A percentile compares a stretch with the other conserved stretches of the same genome.
Evolutionary conservation across 805 yeast species (phyloP).

Genomic region (Dipodascus geniculatus): DNA sequence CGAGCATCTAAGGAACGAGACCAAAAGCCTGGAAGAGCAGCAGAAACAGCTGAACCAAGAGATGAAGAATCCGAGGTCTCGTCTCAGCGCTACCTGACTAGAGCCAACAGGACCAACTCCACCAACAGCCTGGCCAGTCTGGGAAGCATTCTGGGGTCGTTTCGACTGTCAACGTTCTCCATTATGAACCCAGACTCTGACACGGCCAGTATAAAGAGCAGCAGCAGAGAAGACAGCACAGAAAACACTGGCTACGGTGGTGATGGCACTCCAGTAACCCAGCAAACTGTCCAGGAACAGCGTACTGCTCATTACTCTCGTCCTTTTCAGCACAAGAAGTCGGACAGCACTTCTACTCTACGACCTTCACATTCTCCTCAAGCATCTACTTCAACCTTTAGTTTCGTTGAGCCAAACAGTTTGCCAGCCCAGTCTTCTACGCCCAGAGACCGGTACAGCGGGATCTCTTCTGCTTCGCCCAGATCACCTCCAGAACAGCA

Average conservation of each 20-base stretch:
- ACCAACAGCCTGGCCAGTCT: slow-evolving; percentile 3
- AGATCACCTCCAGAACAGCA: not conserved
- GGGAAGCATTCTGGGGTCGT: slow-evolving; percentile 18
- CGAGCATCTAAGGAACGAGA: slow-evolving; percentile 4
- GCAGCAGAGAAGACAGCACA: not conserved
- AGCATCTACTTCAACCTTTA: not conserved
- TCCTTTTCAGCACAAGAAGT: not conserved
- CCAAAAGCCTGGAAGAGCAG: slow-evolving; percentile 3
- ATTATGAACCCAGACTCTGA: slow-evolving; percentile 2
- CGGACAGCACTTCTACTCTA: slow-evolving; percentile 1
- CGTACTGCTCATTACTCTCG: not conserved
- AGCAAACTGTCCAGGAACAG: not conserved
- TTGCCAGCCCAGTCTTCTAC: not conserved
- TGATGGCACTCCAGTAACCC: not conserved
- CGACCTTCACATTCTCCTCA: slow-evolving; percentile 1
- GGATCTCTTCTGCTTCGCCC: not conserved
- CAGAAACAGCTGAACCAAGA: not conserved
- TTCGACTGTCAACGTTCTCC: slow-evolving; percentile 15
- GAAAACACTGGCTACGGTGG: not conserved
- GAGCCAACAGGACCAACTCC: slow-evolving; percentile 2
- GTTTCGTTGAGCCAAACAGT: not conserved
- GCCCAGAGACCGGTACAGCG: not conserved
- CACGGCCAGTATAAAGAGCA: not conserved
- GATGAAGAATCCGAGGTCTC: not conserved
- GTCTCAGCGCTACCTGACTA: not conserved